Base-by-base conservation (phyloP, 441 rosid species). In the Adansonia gregorii region DNA sequence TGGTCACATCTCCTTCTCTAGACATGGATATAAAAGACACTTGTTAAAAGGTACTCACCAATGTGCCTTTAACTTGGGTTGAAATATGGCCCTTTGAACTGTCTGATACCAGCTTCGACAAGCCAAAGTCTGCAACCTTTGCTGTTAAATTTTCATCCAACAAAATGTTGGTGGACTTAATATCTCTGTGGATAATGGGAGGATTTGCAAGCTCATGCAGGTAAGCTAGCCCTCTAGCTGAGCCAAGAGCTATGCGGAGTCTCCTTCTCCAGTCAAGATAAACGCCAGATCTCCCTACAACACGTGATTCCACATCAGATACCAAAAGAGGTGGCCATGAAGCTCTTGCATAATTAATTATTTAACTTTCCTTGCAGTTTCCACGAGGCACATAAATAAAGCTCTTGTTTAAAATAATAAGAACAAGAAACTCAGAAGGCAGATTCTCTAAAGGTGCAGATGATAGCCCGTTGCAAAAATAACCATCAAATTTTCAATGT, bases 11-110 rank as follows among this genome's bases (percentile, higher is more conserved):
- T 58, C 12, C 24, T 51, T 14, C 58, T 19, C 6, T 45, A 43
- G 27, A 20, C 3, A 48, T 24, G 51, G 4, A 5, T 69, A 24
- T 17, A 15, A 49, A 11, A 19, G 61, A 20, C 56, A 67, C 35
- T 67, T 22, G 48, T 56, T 35, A 19, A 55, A 5, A 41, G 24
- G 64, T 8, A 78, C 89, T 85, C 79, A 96, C 99, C 91, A 93
- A 79, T 52, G 99, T 96, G 87, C 99, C 99, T 81, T 94, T 96
- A 61, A 96, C 99, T 90, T 96, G 99, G 66, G 99, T 96, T 41
- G 99, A 94, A 69, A 94, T 96, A 76, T 94, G 99, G 41, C 98
- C 98, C 80, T 92, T 94, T 51, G 92, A 74, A 78, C 93, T 83
- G 84, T 94, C 98, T 2, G 96, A 91, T 63, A 96, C 95, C 6